A percentile compares a stretch with the other conserved stretches of the same genome.
Evolutionary conservation across 768 basidiomycete genomes (phyloP).

Genomic region (Tulasnella calospora): DNA sequence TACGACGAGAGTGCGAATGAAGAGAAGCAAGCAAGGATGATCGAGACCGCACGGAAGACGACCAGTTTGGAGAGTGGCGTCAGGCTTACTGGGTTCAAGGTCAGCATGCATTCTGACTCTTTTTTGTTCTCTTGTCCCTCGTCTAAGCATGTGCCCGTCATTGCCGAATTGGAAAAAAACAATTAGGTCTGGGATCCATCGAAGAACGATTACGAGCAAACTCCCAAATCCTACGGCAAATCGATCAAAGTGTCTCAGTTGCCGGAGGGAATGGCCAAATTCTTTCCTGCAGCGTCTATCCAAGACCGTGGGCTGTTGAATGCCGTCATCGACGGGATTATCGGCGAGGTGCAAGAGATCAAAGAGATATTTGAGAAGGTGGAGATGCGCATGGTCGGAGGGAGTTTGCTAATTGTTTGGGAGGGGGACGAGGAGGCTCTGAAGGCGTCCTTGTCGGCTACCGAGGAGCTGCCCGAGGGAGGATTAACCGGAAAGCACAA

Average conservation of each 20-base stretch:
- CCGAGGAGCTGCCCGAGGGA: constrained; percentile 22
- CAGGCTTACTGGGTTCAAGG: constrained; percentile 86
- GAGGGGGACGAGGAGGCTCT: constrained; percentile 53
- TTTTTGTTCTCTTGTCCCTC: background rate
- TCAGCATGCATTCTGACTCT: constrained; percentile 36
- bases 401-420: constrained; percentile 76
- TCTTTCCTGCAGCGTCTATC: constrained; percentile 54
- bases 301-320: constrained; percentile 48
- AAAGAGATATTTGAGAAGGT: constrained; percentile 46
- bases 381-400: constrained; percentile 77
- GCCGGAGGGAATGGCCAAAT: constrained; percentile 65
- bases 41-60: constrained; percentile 57
- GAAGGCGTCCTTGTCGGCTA: constrained; percentile 33
- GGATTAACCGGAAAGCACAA: constrained; percentile 1
- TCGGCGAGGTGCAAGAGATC: constrained; percentile 40
- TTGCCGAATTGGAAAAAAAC: background rate
- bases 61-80: constrained; percentile 75
- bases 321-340: constrained; percentile 29
- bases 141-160: background rate
- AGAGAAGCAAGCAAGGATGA: constrained; percentile 78
- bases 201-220: constrained; percentile 52
- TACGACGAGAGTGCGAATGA: constrained; percentile 58
- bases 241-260: constrained; percentile 64
- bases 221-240: constrained; percentile 74
- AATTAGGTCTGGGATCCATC: constrained; percentile 68